phyloP scores from a whole-genome alignment of 1,284 basidiomycete species.

The Microbotryomycetes sp. region DNA sequence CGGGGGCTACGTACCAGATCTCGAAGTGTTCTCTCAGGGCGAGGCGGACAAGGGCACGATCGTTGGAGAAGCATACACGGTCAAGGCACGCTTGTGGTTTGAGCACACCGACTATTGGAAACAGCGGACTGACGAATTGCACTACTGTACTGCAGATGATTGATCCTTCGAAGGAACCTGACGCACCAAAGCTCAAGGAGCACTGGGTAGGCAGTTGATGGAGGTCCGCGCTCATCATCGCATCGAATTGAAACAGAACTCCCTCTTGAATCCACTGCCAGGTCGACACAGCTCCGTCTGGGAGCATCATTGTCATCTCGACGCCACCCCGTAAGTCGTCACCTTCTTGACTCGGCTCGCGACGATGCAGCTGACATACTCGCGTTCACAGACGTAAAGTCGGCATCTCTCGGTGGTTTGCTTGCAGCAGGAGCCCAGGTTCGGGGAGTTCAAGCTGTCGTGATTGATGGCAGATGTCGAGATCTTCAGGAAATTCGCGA shows the following conservation, averaged over 20 bases:
- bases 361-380: background rate
- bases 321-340: slow-evolving; percentile 60
- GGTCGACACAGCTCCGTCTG: slow-evolving; percentile 64
- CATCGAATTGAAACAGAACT: background rate
- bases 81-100: slow-evolving; percentile 48
- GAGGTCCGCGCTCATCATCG: too few relatives aligned
- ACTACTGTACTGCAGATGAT: slow-evolving; percentile 54
- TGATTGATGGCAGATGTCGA: slow-evolving; percentile 72
- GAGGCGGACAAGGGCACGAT: slow-evolving; percentile 38
- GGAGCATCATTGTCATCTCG: slow-evolving; percentile 67
- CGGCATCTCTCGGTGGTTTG: slow-evolving; percentile 84
- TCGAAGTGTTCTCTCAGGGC: slow-evolving; percentile 51
- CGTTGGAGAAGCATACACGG: slow-evolving; percentile 83
- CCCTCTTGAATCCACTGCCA: background rate
- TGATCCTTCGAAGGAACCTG: slow-evolving; percentile 52
- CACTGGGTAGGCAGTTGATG: slow-evolving; percentile 57
- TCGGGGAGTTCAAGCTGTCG: slow-evolving; percentile 61
- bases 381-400: slow-evolving; percentile 60
- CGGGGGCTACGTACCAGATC: slow-evolving; percentile 78
- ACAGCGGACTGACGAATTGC: background rate
- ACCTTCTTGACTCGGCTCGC: background rate
- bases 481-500: slow-evolving; percentile 70
- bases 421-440: slow-evolving; percentile 77
- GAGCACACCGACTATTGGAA: background rate
- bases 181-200: slow-evolving; percentile 58